A percentile compares a stretch with the other conserved stretches of the same genome.
phyloP scores from a whole-genome alignment of 2,329 filamentous ascomycete species.

The Ustulina deusta region DNA sequence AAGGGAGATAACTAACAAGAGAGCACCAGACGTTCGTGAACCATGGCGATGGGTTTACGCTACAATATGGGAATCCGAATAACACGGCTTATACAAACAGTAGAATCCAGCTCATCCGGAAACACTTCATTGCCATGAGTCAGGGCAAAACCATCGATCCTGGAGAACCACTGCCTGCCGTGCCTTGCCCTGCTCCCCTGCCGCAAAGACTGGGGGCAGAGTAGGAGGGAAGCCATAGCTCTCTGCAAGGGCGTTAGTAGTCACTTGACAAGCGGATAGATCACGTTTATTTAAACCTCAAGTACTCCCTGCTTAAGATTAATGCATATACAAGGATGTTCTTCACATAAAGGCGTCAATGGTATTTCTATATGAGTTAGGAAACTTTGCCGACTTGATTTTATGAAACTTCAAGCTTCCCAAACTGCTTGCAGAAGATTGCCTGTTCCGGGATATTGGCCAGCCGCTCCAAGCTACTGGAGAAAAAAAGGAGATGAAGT shows the following conservation, averaged over 20 bases:
- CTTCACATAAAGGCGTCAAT: no score
- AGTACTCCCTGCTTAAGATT: no score
- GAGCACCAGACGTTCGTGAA: slow-evolving; percentile 55
- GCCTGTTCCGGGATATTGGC: no score
- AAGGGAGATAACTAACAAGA: not conserved
- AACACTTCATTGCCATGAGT: slow-evolving; percentile 59
- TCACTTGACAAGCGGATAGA: not conserved
- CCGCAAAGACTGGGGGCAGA: slow-evolving; percentile 1
- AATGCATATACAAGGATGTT: no score
- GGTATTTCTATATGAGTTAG: no score
- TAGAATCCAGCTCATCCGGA: slow-evolving; percentile 57
- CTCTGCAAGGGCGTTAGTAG: not conserved
- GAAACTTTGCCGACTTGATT: no score
- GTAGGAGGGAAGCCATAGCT: not conserved
- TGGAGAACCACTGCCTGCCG: slow-evolving; percentile 53
- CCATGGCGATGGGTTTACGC: slow-evolving; percentile 59
- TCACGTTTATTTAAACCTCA: no score
- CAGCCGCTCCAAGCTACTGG: no score
- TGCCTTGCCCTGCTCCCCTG: slow-evolving; percentile 54
- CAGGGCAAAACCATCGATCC: slow-evolving; percentile 50
- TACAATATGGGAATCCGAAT: slow-evolving; percentile 59
- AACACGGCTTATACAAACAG: slow-evolving; percentile 55
- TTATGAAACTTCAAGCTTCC: no score
- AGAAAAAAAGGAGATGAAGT: no score
- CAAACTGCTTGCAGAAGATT: no score